Evolutionary conservation across 208 protist species (phyloP), one percentile per base, ranked within the genome.

Genomic region (Polymyxa betae): DNA sequence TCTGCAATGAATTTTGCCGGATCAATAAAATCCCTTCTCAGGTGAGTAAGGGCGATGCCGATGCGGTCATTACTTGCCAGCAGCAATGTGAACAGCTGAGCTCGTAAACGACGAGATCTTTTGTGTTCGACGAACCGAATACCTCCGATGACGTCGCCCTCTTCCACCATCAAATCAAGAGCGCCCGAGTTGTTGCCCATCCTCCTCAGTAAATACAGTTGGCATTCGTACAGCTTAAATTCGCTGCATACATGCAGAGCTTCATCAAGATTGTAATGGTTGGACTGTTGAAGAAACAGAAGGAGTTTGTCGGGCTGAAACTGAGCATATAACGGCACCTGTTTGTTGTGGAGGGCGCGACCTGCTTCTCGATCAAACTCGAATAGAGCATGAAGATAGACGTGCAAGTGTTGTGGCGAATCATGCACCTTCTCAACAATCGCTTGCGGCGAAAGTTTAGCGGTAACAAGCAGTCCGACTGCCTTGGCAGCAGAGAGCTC

Each of bases 141-240:
- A 43, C 16, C 72, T 20, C 72, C 72, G 35, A 16, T n/a, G n/a
- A 82, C n/a, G 35, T 82, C 72, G 12, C 16, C 12, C 16, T 12
- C n/a, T 45, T 82, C 72, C 16, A 82, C 35, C 16, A 82, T 5
- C 12, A 82, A n/a, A 12, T 45, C 40, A 35, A 82, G 72, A 5
- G n/a, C 72, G 12, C 16, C 72, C 72, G n/a, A 20, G 72, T 82
- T 82, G 72, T 82, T 82, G 35, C 72, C 72, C 72, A 82, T 82
- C 12, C 72, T 5, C 72, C 35, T 82, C 5, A 82, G 72, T 20
- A 82, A n/a, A 43, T 82, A 82, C 72, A 82, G 35, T 35, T 82
- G 72, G 35, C 35, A 35, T 20, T 43, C 35, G n/a, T 40, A 5
- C 16, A 82, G 72, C 16, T 20, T 5, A 12, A 20, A n/a, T n/a